A percentile compares a stretch with the other conserved stretches of the same genome.
Evolutionary conservation across 2,329 filamentous ascomycete genomes (phyloP).

Genomic region (Aspergillus pseudoglaucus): DNA sequence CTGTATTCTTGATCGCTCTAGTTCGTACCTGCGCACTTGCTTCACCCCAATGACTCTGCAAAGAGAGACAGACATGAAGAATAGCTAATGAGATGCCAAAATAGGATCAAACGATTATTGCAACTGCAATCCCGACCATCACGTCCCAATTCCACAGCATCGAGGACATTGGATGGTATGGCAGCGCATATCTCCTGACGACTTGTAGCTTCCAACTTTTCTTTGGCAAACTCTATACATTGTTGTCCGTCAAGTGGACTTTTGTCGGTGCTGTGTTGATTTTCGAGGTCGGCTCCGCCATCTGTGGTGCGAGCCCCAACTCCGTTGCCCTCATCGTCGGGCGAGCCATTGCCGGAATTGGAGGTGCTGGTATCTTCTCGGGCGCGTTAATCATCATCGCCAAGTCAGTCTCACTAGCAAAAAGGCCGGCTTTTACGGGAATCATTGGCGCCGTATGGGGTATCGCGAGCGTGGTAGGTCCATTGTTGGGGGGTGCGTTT

Average conservation of each 20-base stretch:
- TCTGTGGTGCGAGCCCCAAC: slow-evolving; percentile 24
- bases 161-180: slow-evolving; percentile 39
- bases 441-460: slow-evolving; percentile 26
- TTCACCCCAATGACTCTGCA: no score
- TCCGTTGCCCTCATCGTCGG: slow-evolving; percentile 29
- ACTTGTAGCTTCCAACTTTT: slow-evolving; percentile 31
- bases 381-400: slow-evolving; percentile 29
- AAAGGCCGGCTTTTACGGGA: slow-evolving; percentile 27
- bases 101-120: slow-evolving; percentile 26
- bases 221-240: slow-evolving; percentile 32
- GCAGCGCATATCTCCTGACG: slow-evolving; percentile 32
- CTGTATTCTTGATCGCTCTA: no score
- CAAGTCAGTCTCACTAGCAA: slow-evolving; percentile 24
- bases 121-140: slow-evolving; percentile 37
- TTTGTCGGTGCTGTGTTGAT: slow-evolving; percentile 27
- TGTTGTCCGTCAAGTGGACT: slow-evolving; percentile 30
- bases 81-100: no score
- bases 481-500: slow-evolving; percentile 30
- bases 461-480: slow-evolving; percentile 25
- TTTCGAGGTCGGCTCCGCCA: slow-evolving; percentile 31
- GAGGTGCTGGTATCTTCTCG: slow-evolving; percentile 22
- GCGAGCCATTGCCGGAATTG: slow-evolving; percentile 27
- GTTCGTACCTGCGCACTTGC: no score
- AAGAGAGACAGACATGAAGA: no score
- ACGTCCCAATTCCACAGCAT: slow-evolving; percentile 36